phyloP scores from a whole-genome alignment of 1,284 basidiomycete species.

The Lentinus polychrous region DNA sequence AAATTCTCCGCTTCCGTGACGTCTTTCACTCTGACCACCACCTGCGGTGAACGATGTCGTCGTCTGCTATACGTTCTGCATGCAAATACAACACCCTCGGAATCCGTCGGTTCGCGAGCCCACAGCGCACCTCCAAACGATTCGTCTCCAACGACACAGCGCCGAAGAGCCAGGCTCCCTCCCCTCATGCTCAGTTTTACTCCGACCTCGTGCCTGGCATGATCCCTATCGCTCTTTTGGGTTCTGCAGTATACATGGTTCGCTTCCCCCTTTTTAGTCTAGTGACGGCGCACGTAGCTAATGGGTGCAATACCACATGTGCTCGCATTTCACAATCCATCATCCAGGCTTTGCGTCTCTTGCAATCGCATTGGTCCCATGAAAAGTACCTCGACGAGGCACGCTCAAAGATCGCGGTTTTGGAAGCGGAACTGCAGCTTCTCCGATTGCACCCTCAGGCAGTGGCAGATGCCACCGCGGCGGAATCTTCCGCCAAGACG shows the following conservation, averaged over 20 bases:
- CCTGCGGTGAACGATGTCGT: no score
- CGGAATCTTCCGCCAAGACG: not conserved
- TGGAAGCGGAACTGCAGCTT: slow-evolving; percentile 55
- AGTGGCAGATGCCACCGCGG: not conserved
- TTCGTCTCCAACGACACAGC: not conserved
- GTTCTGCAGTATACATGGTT: slow-evolving; percentile 72
- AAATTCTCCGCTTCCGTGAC: no score
- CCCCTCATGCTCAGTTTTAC: slow-evolving; percentile 59
- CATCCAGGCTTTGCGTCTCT: slow-evolving; percentile 57
- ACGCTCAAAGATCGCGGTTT: slow-evolving; percentile 35
- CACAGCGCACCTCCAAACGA: not conserved
- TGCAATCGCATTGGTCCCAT: slow-evolving; percentile 54
- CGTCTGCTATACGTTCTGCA: not conserved
- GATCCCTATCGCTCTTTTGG: slow-evolving; percentile 69
- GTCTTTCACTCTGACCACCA: no score
- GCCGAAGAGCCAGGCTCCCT: slow-evolving; percentile 19
- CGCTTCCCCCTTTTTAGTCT: slow-evolving; percentile 19
- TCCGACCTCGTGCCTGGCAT: slow-evolving; percentile 63
- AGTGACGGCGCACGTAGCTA: not conserved
- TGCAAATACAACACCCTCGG: not conserved
- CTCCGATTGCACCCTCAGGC: slow-evolving; percentile 20
- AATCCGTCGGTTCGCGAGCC: not conserved
- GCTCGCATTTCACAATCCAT: slow-evolving; percentile 3
- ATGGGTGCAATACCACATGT: not conserved
- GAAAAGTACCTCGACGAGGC: slow-evolving; percentile 66